These are phyloP conservation scores for Trichoderma sp. DNA, from an alignment of 2,329 filamentous ascomycete genomes.

Conservation along the genomic window DNA sequence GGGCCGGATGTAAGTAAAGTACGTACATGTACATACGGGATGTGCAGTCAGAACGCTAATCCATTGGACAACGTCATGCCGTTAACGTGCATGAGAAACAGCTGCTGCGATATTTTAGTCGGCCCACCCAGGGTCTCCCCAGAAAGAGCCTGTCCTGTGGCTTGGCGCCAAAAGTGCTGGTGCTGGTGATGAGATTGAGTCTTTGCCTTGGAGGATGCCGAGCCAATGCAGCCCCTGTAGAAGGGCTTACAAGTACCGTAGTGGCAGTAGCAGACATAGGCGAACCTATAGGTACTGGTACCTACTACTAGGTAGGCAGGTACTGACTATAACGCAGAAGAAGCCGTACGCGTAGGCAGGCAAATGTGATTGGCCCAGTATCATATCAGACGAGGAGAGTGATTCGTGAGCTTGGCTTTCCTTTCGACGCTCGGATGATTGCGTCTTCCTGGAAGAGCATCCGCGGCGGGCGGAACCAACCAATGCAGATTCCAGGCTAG, in stretches of 20 bases:
- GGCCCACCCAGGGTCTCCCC: not conserved
- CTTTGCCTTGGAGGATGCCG: not conserved
- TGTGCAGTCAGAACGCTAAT: not conserved
- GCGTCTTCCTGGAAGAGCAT: not conserved
- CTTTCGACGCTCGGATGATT: not conserved
- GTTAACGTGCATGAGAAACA: not conserved
- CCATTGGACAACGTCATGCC: slow-evolving; percentile 19
- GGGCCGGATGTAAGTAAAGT: not conserved
- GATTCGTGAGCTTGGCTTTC: not conserved
- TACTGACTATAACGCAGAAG: not conserved
- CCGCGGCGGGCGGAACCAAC: not conserved
- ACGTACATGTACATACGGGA: slow-evolving; percentile 4
- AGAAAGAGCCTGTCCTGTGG: not conserved
- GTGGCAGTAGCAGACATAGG: not conserved
- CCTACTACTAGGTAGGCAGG: too few species aligned
- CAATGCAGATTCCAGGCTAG: not conserved
- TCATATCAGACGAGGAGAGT: not conserved
- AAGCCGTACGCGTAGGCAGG: not conserved
- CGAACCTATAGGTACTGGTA: not conserved
- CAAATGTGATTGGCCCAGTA: not conserved
- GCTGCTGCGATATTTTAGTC: slow-evolving; percentile 4
- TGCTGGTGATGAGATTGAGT: not conserved
- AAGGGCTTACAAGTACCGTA: not conserved
- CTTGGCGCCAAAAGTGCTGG: slow-evolving; percentile 6
- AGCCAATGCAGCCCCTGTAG: not conserved